These are phyloP conservation scores for Salix exigua DNA, from an alignment of 345 rosid genomes.

Conservation along the genomic window DNA sequence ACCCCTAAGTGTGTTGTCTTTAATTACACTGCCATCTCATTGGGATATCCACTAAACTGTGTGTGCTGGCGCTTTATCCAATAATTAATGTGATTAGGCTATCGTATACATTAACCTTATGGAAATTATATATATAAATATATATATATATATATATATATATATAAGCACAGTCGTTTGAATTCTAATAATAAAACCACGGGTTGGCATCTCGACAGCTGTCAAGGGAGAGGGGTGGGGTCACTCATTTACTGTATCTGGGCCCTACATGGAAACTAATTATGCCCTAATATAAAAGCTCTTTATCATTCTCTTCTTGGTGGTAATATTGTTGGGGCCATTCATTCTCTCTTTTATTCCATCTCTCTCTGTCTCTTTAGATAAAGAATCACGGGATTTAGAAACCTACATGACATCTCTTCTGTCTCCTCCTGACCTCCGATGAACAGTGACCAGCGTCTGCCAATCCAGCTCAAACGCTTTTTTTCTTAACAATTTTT, in stretches of 20 bases:
- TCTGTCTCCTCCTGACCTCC: neutral
- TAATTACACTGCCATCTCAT: no score
- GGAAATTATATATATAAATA: no score
- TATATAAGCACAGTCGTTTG: neutral
- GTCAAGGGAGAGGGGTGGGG: neutral
- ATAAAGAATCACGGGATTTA: neutral
- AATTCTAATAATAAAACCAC: neutral
- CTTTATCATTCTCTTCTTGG: neutral
- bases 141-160: neutral
- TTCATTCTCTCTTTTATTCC: accelerated
- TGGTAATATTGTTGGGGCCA: neutral
- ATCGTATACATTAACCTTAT: neutral
- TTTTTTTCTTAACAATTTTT: no score
- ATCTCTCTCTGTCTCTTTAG: neutral
- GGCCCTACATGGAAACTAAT: neutral
- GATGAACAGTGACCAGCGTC: no score
- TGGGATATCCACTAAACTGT: neutral
- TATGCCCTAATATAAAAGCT: neutral
- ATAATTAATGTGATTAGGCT: neutral
- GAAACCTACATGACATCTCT: neutral
- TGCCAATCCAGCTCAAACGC: no score
- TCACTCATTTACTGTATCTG: neutral
- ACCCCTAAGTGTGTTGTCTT: no score
- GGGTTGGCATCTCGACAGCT: constrained; percentile 27
- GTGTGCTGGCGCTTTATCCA: neutral